These are phyloP conservation scores for Scedosporium dehoogii DNA, from an alignment of 2,329 filamentous ascomycete genomes.

Conservation along the genomic window DNA sequence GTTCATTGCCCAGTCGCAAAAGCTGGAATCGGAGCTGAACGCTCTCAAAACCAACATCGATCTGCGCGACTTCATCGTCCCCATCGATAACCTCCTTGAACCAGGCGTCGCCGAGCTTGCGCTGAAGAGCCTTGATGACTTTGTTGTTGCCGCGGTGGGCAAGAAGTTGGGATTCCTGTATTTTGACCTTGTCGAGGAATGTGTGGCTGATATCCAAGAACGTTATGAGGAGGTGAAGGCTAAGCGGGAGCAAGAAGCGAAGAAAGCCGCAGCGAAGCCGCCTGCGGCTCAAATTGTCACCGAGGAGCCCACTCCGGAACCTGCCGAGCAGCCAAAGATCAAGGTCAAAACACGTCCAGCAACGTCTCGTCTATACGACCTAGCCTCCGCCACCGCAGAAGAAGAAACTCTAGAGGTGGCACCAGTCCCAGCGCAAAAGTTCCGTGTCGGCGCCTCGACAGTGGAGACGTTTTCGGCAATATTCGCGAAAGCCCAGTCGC, in stretches of 20 bases:
- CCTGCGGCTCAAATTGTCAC: slow-evolving; percentile 13
- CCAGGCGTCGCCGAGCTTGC: slow-evolving; percentile 26
- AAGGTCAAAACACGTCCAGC: slow-evolving; percentile 35
- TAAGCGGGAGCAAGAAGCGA: slow-evolving; percentile 12
- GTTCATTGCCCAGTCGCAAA: slow-evolving; percentile 22
- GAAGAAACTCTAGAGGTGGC: not conserved
- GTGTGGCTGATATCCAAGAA: slow-evolving; percentile 21
- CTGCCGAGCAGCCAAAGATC: slow-evolving; percentile 22
- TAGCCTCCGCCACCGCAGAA: slow-evolving; percentile 9
- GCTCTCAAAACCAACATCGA: slow-evolving; percentile 27
- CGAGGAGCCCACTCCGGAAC: slow-evolving; percentile 13
- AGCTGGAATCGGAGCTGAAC: slow-evolving; percentile 27
- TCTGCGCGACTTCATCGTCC: slow-evolving; percentile 26
- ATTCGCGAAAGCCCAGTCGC: slow-evolving; percentile 19
- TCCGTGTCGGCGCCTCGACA: slow-evolving; percentile 28
- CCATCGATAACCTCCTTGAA: slow-evolving; percentile 31
- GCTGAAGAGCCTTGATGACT: slow-evolving; percentile 24
- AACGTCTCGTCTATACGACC: slow-evolving; percentile 23
- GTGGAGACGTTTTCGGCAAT: slow-evolving; percentile 26
- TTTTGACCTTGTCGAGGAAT: slow-evolving; percentile 29
- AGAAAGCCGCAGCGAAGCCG: slow-evolving; percentile 6
- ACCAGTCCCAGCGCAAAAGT: slow-evolving; percentile 5
- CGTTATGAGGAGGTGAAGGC: slow-evolving; percentile 17
- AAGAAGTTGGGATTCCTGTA: slow-evolving; percentile 32
- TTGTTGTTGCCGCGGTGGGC: slow-evolving; percentile 26